These are phyloP conservation scores for Setaria viridis DNA, from an alignment of 202 grass and related monocot genomes.

Conservation along the genomic window DNA sequence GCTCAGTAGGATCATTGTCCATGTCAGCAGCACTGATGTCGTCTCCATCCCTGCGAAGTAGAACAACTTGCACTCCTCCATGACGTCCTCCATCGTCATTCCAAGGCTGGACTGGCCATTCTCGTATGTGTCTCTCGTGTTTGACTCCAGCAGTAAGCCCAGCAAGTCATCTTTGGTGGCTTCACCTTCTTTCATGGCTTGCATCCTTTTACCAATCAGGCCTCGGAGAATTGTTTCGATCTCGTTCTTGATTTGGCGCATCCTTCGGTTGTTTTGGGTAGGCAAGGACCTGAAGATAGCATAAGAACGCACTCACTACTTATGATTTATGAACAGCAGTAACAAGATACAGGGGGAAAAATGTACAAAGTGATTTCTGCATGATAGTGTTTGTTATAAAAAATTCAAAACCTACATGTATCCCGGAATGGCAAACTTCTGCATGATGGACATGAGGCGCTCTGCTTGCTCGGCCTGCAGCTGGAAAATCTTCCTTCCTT, in stretches of 20 bases:
- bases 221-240: slow-evolving; percentile 48
- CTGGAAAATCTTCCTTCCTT: slow-evolving; percentile 72
- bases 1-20: slow-evolving; percentile 70
- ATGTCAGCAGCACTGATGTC: slow-evolving; percentile 65
- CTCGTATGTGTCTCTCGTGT: slow-evolving; percentile 22
- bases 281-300: slow-evolving; percentile 58
- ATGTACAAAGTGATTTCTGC: too few relatives aligned
- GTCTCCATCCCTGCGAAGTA: slow-evolving; percentile 82
- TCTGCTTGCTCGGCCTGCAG: slow-evolving; percentile 54
- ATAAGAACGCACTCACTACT: not conserved
- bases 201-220: slow-evolving; percentile 57
- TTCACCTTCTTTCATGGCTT: slow-evolving; percentile 57
- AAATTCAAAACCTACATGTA: slow-evolving; percentile 46
- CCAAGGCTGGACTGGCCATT: slow-evolving; percentile 31
- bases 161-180: slow-evolving; percentile 57
- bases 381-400: too few relatives aligned
- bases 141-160: slow-evolving; percentile 61
- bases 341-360: not conserved
- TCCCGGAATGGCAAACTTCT: slow-evolving; percentile 50
- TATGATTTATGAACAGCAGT: not conserved
- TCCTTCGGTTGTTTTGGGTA: slow-evolving; percentile 60
- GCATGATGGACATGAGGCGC: slow-evolving; percentile 35
- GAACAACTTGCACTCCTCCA: slow-evolving; percentile 84
- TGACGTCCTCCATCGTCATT: slow-evolving; percentile 60
- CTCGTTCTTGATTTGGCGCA: slow-evolving; percentile 54